These are phyloP conservation scores for Kwoniella newhampshirensis DNA, from an alignment of 768 basidiomycete species.

Conservation along the genomic window DNA sequence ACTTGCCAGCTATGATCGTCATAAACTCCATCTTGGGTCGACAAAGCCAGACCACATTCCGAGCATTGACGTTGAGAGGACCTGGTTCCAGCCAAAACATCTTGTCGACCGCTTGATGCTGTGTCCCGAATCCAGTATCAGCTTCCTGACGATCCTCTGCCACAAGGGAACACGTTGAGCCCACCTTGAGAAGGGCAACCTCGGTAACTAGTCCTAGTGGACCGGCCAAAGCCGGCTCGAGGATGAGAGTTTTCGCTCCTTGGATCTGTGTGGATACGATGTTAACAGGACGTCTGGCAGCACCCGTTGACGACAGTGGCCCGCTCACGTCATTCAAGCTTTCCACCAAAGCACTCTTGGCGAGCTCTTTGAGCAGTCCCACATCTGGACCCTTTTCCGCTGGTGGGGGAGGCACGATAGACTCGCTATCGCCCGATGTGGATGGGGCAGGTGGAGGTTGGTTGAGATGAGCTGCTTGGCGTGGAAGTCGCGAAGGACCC, in stretches of 20 bases:
- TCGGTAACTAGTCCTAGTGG: conserved; percentile 94
- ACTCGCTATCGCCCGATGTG: conserved; percentile 47
- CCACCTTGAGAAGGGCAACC: conserved; percentile 84
- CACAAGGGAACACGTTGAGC: conserved; percentile 5
- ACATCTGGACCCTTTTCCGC: conserved; percentile 41
- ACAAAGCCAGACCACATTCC: conserved; percentile 90
- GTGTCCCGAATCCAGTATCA: conserved; percentile 4
- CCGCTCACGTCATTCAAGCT: conserved; percentile 62
- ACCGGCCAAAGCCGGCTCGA: conserved; percentile 81
- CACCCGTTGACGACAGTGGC: no score
- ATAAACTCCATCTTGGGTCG: conserved; percentile 80
- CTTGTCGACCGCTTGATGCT: conserved; percentile 99
- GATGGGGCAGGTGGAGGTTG: conserved; percentile 44
- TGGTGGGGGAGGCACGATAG: conserved; percentile 27
- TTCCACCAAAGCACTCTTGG: conserved; percentile 76
- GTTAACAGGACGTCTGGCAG: neutral
- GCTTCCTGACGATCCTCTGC: neutral
- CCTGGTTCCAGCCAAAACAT: conserved; percentile 99
- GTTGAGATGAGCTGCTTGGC: conserved; percentile 8
- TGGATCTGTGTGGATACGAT: conserved; percentile 39
- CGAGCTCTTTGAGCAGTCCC: conserved; percentile 66
- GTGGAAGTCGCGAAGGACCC: conserved; percentile 20
- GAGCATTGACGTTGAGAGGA: conserved; percentile 73
- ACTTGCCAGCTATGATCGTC: conserved; percentile 85
- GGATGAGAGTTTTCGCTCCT: conserved; percentile 93